Base-by-base conservation (phyloP, 2,329 filamentous ascomycete genomes). In the Rachicladosporium sp. region DNA sequence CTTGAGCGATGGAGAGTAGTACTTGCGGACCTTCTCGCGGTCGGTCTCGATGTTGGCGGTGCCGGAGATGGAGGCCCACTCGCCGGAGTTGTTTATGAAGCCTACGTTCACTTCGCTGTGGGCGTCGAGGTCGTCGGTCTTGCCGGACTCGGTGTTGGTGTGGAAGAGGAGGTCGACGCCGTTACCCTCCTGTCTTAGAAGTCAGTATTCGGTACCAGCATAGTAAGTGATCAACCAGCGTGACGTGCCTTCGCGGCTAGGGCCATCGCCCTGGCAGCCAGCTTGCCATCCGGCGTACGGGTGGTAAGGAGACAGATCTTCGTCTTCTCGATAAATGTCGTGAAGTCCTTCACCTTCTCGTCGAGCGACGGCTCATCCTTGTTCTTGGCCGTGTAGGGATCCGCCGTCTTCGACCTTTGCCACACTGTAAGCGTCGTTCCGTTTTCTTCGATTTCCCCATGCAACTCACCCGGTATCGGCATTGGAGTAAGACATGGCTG, bases 221-320 rank as follows among this genome's bases (percentile, higher is more conserved):
- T n/a, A n/a, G n/a, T n/a, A n/a, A n/a, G n/a, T n/a, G n/a, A n/a
- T n/a, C n/a, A n/a, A n/a, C n/a, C n/a, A n/a, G n/a, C n/a, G n/a
- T n/a, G n/a, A n/a, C n/a, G n/a, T n/a, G n/a, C 84, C 62, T 81
- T 82, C 10, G 75, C 84, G 10, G 84, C 83, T 10, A 93, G 61
- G 4, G 83, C 83, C 87, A 94, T 93, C 60, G 80, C 85, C 48
- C 87, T 71, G n/a, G 81, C 88, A 4, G 81, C 78, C 10, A 94
- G 67, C 36, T 78, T 69, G 9, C 79, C 80, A 29, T 71, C 67
- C 2, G 72, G 67, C 36, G 80, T 77, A 36, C 78, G 71, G 13
- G 87, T 93, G 6, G 86, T 91, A 76, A 93, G 78, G 80, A 93
- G 84, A 61, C 82, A 83, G 58, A 86, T 93, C 64, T 93, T 93